Conservation (phyloP, 208 protist genomes). For the Trypanosoma grayi region DNA sequence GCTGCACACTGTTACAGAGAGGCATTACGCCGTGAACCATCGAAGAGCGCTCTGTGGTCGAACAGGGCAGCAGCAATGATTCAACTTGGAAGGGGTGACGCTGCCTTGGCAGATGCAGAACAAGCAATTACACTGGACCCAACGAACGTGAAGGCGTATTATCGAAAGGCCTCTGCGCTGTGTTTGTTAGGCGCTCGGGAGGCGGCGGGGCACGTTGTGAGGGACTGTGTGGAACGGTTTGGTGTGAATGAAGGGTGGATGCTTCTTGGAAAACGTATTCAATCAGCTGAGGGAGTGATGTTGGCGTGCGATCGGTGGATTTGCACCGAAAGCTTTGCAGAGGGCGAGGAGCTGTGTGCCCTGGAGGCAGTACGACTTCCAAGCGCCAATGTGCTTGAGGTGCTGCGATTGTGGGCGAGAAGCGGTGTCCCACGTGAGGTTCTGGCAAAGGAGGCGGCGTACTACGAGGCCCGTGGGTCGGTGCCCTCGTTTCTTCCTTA, state of each 20-base stretch:
- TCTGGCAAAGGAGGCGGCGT: slow-evolving; percentile 6
- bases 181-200: neutral
- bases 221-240: neutral
- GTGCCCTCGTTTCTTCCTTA: neutral
- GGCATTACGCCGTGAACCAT: neutral
- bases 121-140: slow-evolving; percentile 3
- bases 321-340: slow-evolving; percentile 4
- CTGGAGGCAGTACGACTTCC: slow-evolving; percentile 2
- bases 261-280: neutral
- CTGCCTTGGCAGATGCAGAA: slow-evolving; percentile 16
- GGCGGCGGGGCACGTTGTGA: neutral
- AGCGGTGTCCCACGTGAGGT: slow-evolving; percentile 2
- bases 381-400: neutral
- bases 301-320: slow-evolving; percentile 6
- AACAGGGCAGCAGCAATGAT: slow-evolving; percentile 9
- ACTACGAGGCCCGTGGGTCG: slow-evolving; percentile 5
- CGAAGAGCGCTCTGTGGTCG: slow-evolving; percentile 5
- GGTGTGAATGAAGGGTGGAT: neutral
- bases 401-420: neutral
- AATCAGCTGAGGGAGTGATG: neutral
- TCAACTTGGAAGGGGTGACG: slow-evolving; percentile 2
- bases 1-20: neutral
- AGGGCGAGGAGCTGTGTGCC: slow-evolving; percentile 4
- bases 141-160: slow-evolving; percentile 18
- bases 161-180: slow-evolving; percentile 13